Percentiles rank a stretch among this genome's conserved stretches.
Evolutionary conservation across 1,139 yeast species (phyloP).

Genomic region (Wickerhamomyces sp.): DNA sequence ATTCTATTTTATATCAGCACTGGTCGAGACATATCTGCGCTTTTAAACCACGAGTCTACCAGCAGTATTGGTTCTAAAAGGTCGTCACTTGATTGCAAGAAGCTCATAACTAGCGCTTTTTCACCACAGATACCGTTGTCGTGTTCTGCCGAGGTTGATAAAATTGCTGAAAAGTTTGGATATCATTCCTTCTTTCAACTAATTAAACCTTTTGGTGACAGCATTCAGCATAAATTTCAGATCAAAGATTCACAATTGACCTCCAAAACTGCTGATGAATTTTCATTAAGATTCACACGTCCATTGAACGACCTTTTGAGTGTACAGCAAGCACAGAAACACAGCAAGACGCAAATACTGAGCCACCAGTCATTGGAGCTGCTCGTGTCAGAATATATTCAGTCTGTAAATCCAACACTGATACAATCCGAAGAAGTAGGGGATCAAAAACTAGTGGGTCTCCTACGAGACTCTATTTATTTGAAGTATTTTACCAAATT

Average conservation of each 20-base stretch:
- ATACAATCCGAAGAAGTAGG: conserved; percentile 19
- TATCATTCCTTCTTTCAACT: conserved; percentile 31
- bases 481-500: conserved; percentile 55
- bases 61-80: conserved; percentile 10
- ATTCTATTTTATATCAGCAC: conserved; percentile 15
- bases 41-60: conserved; percentile 9
- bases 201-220: conserved; percentile 37
- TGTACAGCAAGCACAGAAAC: conserved; percentile 19
- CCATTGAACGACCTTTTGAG: conserved; percentile 34
- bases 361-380: conserved; percentile 30
- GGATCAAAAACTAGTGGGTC: conserved; percentile 18
- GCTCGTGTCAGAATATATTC: conserved; percentile 27
- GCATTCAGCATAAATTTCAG: conserved; percentile 33
- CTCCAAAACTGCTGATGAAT: conserved; percentile 23
- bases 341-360: conserved; percentile 23
- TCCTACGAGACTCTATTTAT: conserved; percentile 45
- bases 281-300: conserved; percentile 41
- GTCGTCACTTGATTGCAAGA: conserved; percentile 23
- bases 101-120: conserved; percentile 34
- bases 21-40: conserved; percentile 13
- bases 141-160: conserved; percentile 48
- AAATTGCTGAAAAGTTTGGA: conserved; percentile 36
- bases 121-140: conserved; percentile 56
- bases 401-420: conserved; percentile 31
- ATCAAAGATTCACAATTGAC: conserved; percentile 32